Base-by-base conservation (phyloP, 208 protist genomes). In the Angomonas deanei region DNA sequence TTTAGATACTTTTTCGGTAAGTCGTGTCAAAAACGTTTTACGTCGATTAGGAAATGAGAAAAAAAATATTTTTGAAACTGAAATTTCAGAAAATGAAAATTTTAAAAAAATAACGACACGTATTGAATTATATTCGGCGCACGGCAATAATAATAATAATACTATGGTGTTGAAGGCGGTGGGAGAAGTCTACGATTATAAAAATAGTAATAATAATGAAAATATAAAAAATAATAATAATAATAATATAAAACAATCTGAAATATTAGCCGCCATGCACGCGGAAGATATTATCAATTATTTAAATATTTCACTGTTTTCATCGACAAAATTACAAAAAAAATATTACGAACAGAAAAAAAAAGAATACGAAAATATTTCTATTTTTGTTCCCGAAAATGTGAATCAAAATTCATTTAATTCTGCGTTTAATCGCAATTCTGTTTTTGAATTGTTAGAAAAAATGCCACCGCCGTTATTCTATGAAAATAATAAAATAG, bases 241-340 rank as follows among this genome's bases (percentile, higher is more conserved):
- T 2, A 28, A n/a, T 13, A 4, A 56, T 32, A 56, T 13, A 4
- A 42, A 42, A 42, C 36, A 42, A 42, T 42, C 36, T 15, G 36
- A 42, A 42, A 42, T 88, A 42, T 75, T 92, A 0, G 82, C 82
- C 13, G 85, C 88, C 28, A 94, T 94, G 88, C 88, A 94, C 65
- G 88, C 85, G 3, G 83, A 94, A 64, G 67, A 77, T 2, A 71
- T 92, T 17, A 88, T 81, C 63, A 85, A 92, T 42, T 76, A 80
- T 4, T 68, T 90, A 0, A 82, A 80, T 3, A 76, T 91, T 11
- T 82, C 77, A 21, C 71, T 94, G 10, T 94, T 90, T 53, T 68
- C 73, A 0, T 61, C 90, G 33, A 65, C 70, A 56, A 80, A 76
- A 4, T 82, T 78, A 61, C 87, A 93, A 74, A 70, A 72, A 49